Percentiles rank a stretch among this genome's conserved stretches.
Evolutionary conservation across 768 basidiomycete genomes (phyloP).

Genomic region (Psilocybe sp.): DNA sequence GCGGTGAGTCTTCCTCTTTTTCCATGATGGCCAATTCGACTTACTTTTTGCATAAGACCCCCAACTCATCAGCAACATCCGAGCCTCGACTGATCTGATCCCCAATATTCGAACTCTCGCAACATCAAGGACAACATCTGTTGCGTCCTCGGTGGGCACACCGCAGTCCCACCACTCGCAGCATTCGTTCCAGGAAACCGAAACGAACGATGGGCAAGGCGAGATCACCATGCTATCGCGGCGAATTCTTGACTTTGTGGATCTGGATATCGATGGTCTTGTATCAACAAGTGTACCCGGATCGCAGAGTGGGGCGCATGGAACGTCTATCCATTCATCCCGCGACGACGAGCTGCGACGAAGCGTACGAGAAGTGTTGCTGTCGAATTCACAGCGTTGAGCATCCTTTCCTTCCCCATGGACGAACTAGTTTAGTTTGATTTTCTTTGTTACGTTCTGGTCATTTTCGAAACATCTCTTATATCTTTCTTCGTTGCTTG

Average conservation of each 20-base stretch:
- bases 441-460: background rate
- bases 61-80: conserved; percentile 87
- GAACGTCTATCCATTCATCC: conserved; percentile 64
- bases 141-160: conserved; percentile 71
- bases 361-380: conserved; percentile 82
- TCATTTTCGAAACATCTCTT: conserved; percentile 10
- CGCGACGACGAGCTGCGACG: conserved; percentile 75
- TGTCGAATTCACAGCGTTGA: conserved; percentile 59
- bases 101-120: conserved; percentile 87
- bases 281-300: conserved; percentile 59
- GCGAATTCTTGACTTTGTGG: conserved; percentile 85
- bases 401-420: conserved; percentile 12
- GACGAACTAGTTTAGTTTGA: conserved; percentile 13
- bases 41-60: conserved; percentile 53
- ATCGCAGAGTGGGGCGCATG: conserved; percentile 62
- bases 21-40: background rate
- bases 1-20: conserved; percentile 47
- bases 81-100: conserved; percentile 74
- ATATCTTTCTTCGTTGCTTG: conserved; percentile 13
- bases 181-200: conserved; percentile 80
- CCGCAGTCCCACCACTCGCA: conserved; percentile 69
- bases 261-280: conserved; percentile 63
- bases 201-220: conserved; percentile 82
- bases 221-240: conserved; percentile 87
- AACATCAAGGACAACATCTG: conserved; percentile 64